A percentile compares a stretch with the other conserved stretches of the same genome.
phyloP scores from a whole-genome alignment of 2,329 filamentous ascomycete species.

The Aciculosporium take region DNA sequence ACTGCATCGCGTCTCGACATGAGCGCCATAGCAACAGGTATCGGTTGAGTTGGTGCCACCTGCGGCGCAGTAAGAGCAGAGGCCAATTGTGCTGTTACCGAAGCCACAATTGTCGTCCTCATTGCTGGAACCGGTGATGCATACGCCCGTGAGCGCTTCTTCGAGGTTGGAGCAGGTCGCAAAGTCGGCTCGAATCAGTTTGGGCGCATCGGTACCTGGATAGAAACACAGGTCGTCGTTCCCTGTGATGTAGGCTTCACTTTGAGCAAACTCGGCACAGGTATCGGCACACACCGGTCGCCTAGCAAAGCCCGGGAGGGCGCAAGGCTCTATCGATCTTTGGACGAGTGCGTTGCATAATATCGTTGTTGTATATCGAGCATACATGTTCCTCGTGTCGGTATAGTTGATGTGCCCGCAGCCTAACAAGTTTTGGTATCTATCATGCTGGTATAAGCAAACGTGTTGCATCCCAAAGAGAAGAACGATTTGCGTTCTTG shows the following conservation, averaged over 20 bases:
- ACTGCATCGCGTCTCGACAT: conserved; percentile 58
- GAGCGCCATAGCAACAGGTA: conserved; percentile 78
- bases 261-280: conserved; percentile 76
- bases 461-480: background rate
- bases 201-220: conserved; percentile 48
- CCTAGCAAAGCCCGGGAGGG: conserved; percentile 47
- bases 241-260: conserved; percentile 71
- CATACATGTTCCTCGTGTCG: conserved; percentile 72
- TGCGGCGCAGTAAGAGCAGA: conserved; percentile 75
- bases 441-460: conserved; percentile 21
- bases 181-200: conserved; percentile 82
- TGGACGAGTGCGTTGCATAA: conserved; percentile 92
- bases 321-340: conserved; percentile 61
- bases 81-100: conserved; percentile 51
- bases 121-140: conserved; percentile 64
- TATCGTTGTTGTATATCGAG: conserved; percentile 81
- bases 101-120: conserved; percentile 83
- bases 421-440: conserved; percentile 69
- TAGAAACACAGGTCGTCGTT: conserved; percentile 59
- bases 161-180: conserved; percentile 74
- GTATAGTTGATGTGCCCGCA: conserved; percentile 64
- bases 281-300: conserved; percentile 76
- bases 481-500: no score
- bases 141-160: conserved; percentile 60
- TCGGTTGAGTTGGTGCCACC: conserved; percentile 86